A percentile compares a stretch with the other conserved stretches of the same genome.
Evolutionary conservation across 257 asterid species (phyloP).

Genomic region (Handroanthus guayacan): DNA sequence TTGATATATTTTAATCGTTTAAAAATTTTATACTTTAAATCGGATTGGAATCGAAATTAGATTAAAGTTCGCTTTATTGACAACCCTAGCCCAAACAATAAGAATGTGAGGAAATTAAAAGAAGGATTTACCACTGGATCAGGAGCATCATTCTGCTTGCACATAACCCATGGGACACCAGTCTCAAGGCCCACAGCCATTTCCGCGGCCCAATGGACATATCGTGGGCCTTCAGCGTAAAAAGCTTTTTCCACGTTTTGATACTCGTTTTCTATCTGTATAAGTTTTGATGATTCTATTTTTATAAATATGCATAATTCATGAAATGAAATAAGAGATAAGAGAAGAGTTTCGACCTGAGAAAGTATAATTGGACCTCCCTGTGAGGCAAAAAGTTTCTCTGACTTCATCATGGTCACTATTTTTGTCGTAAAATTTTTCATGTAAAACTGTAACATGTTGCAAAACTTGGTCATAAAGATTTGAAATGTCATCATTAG

Average conservation of each 20-base stretch:
- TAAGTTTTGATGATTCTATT: not conserved
- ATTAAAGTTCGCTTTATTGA: no score
- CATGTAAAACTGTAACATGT: slow-evolving; percentile 61
- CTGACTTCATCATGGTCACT: slow-evolving; percentile 77
- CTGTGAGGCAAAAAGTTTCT: slow-evolving; percentile 80
- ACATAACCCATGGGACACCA: slow-evolving; percentile 95
- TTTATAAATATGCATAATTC: not conserved
- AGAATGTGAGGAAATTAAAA: not conserved
- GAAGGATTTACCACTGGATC: slow-evolving; percentile 68
- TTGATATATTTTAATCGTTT: no score
- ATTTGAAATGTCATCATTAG: no score
- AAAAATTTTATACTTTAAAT: no score
- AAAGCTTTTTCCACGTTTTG: slow-evolving; percentile 68
- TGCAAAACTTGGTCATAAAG: not conserved
- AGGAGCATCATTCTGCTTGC: slow-evolving; percentile 96
- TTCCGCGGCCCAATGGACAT: slow-evolving; percentile 86
- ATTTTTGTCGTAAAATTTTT: slow-evolving; percentile 70
- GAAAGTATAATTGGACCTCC: slow-evolving; percentile 92
- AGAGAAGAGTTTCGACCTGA: slow-evolving; percentile 52
- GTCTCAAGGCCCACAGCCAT: slow-evolving; percentile 83
- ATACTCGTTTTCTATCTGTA: slow-evolving; percentile 92
- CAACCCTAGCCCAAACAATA: no score
- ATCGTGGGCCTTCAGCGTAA: slow-evolving; percentile 61
- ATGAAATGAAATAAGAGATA: not conserved
- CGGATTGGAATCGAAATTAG: no score